These are phyloP conservation scores for Lepidium didymum DNA, from an alignment of 345 rosid genomes.

Conservation along the genomic window DNA sequence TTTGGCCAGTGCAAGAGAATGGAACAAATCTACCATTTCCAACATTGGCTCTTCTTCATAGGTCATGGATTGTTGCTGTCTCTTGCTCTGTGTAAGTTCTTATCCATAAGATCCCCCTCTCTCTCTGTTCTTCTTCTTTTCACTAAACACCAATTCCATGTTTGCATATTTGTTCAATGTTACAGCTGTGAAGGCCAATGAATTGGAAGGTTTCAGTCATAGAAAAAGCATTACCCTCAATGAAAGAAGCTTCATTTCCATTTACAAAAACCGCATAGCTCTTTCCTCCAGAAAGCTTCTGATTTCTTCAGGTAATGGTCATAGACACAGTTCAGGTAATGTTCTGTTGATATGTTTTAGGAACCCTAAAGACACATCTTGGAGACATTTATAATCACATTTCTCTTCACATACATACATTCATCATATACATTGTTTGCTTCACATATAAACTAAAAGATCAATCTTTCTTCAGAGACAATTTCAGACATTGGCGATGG, in stretches of 20 bases:
- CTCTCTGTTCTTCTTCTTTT: not conserved
- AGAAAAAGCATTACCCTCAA: not conserved
- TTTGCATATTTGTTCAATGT: not conserved
- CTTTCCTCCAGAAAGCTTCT: constrained; percentile 23
- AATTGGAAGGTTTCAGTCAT: not conserved
- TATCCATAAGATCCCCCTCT: not conserved
- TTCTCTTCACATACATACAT: not conserved
- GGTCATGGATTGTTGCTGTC: constrained; percentile 17
- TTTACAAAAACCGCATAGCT: not conserved
- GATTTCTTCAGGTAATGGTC: not conserved
- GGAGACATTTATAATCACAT: not conserved
- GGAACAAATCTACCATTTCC: constrained; percentile 15
- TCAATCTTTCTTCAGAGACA: not conserved
- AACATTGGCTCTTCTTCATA: constrained; percentile 10
- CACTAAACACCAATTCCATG: not conserved
- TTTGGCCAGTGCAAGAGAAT: constrained; percentile 10
- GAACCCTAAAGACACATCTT: not conserved
- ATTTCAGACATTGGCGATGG: constrained; percentile 22
- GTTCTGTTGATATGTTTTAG: not conserved
- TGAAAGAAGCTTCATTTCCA: not conserved
- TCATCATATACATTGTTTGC: not conserved
- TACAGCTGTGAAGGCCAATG: constrained; percentile 16
- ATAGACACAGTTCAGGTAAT: not conserved
- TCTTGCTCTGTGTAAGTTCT: constrained; percentile 19
- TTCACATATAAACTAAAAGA: not conserved